Base-by-base conservation (phyloP, 2,329 filamentous ascomycete genomes). In the Penicillium concentricum region DNA sequence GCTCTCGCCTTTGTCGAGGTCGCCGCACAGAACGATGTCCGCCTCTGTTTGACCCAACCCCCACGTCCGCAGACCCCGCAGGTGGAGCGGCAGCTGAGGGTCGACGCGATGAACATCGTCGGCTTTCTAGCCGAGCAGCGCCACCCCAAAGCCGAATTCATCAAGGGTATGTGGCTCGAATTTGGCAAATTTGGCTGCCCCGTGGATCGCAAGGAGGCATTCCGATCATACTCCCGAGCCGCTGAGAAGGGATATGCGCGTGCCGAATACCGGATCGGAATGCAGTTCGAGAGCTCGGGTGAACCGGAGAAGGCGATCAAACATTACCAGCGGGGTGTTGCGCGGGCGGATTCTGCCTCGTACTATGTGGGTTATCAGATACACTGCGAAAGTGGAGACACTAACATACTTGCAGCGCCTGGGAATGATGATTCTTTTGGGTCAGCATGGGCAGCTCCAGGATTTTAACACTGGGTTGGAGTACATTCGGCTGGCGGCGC, bases 371-470 rank as follows among this genome's bases (percentile, higher is more conserved):
- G 77, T 68, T 35, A 52, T 44, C 62, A 57, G 64, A 53, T 56
- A 13, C 16, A 22, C n/a, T 46, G 24, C 18, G 28, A 34, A 26
- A 35, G 41, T 43, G 41, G 41, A 53, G 59, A 54, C 51, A 42
- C 68, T 67, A 54, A 65, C 38, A 39, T 41, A 51, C 20, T 53
- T 80, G 57, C 85, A 92, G 77, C 87, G 94, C 58, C 80, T 99
- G 65, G 94, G 94, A 56, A 99, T 99, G 94, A 96, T 99, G 89
- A 92, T 90, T 57, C 80, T 99, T 50, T 84, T 97, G 53, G 94
- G 94, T 28, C 94, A 99, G 77, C 92, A 96, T 73, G 91, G 91
- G 47, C 91, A 96, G 75, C 83, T 80, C 39, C 92, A 94, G 72
- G 91, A 97, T 72, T 93, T 85, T 67, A 79, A 83, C 38, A 82